These are phyloP conservation scores for Saccharum hybrid DNA, from an alignment of 202 grass and related monocot genomes.

Conservation along the genomic window DNA sequence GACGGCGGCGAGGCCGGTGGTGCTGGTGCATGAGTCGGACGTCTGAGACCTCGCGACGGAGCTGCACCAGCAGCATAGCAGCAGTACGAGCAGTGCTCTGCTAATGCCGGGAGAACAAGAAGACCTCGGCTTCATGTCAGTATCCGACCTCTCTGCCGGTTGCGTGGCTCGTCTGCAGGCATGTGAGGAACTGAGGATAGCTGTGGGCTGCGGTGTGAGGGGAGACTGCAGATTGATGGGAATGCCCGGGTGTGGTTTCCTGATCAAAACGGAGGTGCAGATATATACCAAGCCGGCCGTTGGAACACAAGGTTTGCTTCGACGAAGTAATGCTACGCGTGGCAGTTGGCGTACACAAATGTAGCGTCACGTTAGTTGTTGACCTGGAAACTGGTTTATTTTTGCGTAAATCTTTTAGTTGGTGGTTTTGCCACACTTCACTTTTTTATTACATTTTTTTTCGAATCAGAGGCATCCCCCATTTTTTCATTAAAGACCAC, in stretches of 20 bases:
- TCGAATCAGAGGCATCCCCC: no score
- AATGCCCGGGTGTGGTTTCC: not conserved
- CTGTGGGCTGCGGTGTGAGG: not conserved
- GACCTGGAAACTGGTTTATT: no score
- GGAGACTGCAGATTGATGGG: not conserved
- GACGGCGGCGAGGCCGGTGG: slow-evolving; percentile 35
- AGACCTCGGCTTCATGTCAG: slow-evolving; percentile 32
- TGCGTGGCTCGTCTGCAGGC: not conserved
- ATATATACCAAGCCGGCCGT: not conserved
- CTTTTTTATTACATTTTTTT: not conserved
- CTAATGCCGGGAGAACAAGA: not conserved
- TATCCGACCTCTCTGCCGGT: not conserved
- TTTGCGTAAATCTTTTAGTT: not conserved
- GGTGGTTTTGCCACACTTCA: not conserved
- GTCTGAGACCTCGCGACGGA: slow-evolving; percentile 45
- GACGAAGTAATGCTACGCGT: not conserved
- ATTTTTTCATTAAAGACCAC: no score
- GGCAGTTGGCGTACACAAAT: not conserved
- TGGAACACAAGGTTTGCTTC: not conserved
- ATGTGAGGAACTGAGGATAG: not conserved
- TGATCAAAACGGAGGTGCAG: not conserved
- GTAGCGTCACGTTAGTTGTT: not conserved
- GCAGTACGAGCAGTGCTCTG: slow-evolving; percentile 21
- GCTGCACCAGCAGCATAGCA: slow-evolving; percentile 29
- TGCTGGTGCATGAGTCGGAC: slow-evolving; percentile 57